Evolutionary conservation across 441 rosid genomes (phyloP).

Genomic region (Iberis amara): DNA sequence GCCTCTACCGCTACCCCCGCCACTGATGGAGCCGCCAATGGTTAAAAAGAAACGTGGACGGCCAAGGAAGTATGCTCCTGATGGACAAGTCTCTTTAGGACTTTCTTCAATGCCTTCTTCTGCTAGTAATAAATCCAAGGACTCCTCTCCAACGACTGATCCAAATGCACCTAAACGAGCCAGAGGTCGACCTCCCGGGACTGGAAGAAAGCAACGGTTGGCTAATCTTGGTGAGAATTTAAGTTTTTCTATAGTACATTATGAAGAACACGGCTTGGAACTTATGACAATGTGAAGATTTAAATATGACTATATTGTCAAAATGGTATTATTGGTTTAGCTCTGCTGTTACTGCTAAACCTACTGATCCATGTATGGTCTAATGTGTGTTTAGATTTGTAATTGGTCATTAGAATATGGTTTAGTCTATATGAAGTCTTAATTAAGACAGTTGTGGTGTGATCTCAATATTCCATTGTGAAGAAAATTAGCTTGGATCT

Average conservation of each 20-base stretch:
- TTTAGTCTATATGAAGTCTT: neutral
- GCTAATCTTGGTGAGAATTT: constrained; percentile 70
- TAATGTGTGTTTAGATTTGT: constrained; percentile 2
- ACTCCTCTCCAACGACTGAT: constrained; percentile 37
- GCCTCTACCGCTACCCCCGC: constrained; percentile 26
- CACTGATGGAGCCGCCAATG: constrained; percentile 23
- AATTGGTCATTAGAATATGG: constrained; percentile 6
- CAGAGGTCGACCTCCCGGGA: constrained; percentile 94
- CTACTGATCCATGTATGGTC: no score
- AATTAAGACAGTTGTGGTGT: neutral
- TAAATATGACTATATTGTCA: neutral
- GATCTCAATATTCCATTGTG: constrained; percentile 8
- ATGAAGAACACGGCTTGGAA: constrained; percentile 2
- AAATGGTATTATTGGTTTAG: constrained; percentile 3
- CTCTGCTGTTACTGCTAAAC: constrained; percentile 14
- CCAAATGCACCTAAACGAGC: constrained; percentile 51
- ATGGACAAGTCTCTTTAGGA: constrained; percentile 84
- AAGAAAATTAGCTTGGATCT: constrained; percentile 7
- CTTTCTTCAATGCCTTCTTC: constrained; percentile 66
- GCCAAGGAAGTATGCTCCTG: constrained; percentile 88
- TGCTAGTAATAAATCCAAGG: constrained; percentile 29
- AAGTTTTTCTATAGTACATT: constrained; percentile 14
- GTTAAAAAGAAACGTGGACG: constrained; percentile 92
- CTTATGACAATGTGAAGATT: neutral
- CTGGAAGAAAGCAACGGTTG: constrained; percentile 90